These are phyloP conservation scores for Fusarium sp. DNA, from an alignment of 2,329 filamentous ascomycete genomes.

Conservation along the genomic window DNA sequence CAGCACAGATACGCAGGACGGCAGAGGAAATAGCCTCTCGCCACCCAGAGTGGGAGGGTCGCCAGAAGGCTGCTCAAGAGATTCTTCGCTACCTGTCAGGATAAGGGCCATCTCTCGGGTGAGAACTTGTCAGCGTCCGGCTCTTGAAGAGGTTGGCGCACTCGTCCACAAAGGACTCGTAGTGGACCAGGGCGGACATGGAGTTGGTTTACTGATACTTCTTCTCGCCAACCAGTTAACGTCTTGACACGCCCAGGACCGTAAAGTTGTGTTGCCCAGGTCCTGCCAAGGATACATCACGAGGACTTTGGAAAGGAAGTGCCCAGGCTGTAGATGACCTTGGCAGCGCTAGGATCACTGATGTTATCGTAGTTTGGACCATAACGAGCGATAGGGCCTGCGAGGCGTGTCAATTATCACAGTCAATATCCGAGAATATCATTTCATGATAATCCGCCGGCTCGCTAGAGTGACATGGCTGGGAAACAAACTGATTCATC, in stretches of 20 bases:
- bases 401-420: neutral
- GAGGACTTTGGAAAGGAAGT: conserved; percentile 26
- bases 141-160: conserved; percentile 18
- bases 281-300: conserved; percentile 11
- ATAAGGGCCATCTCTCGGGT: conserved; percentile 28
- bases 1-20: too few relatives aligned
- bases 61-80: too few relatives aligned
- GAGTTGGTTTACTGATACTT: conserved; percentile 27
- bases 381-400: conserved; percentile 8
- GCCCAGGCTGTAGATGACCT: conserved; percentile 22
- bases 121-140: conserved; percentile 27
- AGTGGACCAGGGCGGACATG: conserved; percentile 26
- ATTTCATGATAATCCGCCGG: too few relatives aligned
- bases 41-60: too few relatives aligned
- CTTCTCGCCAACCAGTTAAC: too few relatives aligned
- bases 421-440: too few relatives aligned
- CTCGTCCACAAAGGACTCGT: conserved; percentile 22
- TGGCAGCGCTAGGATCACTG: conserved; percentile 14
- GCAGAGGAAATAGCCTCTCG: too few relatives aligned
- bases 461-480: too few relatives aligned
- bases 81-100: too few relatives aligned
- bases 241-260: too few relatives aligned
- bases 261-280: conserved; percentile 5
- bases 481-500: neutral
- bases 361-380: conserved; percentile 19